A percentile compares a stretch with the other conserved stretches of the same genome.
These are phyloP conservation scores for Starmerella bombicola DNA, from an alignment of 805 yeast genomes.

Conservation along the genomic window DNA sequence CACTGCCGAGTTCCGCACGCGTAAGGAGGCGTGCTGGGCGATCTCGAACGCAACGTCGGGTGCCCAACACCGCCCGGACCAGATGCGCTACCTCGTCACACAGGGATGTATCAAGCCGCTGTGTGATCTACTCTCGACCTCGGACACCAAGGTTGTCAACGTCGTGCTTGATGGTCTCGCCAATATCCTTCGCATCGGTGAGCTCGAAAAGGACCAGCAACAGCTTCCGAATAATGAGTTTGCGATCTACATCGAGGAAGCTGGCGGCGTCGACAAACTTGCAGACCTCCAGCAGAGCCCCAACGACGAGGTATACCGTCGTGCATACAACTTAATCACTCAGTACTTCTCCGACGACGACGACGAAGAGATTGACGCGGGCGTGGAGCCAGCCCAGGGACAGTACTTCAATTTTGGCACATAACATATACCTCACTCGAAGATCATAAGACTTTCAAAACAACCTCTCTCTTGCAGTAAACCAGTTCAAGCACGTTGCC, in stretches of 20 bases:
- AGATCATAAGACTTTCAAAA: no score
- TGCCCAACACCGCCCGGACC: constrained; percentile 82
- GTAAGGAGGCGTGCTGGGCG: constrained; percentile 99
- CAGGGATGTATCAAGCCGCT: constrained; percentile 97
- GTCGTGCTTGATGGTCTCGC: constrained; percentile 92
- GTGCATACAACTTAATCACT: constrained; percentile 81
- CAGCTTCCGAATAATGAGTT: constrained; percentile 65
- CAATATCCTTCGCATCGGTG: constrained; percentile 89
- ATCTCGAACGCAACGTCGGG: constrained; percentile 96
- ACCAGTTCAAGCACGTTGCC: neutral
- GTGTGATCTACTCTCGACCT: constrained; percentile 78
- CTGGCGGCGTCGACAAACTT: constrained; percentile 96
- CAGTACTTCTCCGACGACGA: constrained; percentile 63
- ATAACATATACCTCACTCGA: no score
- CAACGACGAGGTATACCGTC: constrained; percentile 83
- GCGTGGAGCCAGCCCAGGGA: constrained; percentile 60
- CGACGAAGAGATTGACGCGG: constrained; percentile 57
- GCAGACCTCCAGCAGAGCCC: constrained; percentile 83
- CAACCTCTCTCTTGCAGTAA: neutral
- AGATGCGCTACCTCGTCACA: constrained; percentile 77
- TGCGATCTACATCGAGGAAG: constrained; percentile 89
- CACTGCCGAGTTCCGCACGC: constrained; percentile 85
- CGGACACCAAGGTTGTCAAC: constrained; percentile 84
- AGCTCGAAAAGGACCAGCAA: constrained; percentile 69
- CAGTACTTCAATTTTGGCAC: constrained; percentile 80